Percentiles rank a stretch among this genome's conserved stretches.
phyloP scores from a whole-genome alignment of 2,329 filamentous ascomycete genomes.

The Pseudogymnoascus sp. region DNA sequence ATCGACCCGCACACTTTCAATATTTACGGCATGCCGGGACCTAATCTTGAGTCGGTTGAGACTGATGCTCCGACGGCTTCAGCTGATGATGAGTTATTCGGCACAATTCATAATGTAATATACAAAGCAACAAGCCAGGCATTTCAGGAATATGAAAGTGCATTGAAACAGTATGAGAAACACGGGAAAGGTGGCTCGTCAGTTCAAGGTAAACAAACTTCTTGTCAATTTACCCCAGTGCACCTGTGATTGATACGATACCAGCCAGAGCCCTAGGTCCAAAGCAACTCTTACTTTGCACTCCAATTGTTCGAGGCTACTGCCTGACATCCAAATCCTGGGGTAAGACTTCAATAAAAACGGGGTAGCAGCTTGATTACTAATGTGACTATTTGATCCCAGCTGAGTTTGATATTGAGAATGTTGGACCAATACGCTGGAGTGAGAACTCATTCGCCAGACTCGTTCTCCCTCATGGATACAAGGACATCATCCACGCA shows the following conservation, averaged over 20 bases:
- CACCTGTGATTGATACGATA: not conserved
- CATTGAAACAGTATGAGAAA: slow-evolving; percentile 9
- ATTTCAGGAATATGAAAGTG: slow-evolving; percentile 13
- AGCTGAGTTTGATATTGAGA: slow-evolving; percentile 37
- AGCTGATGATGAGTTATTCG: not conserved
- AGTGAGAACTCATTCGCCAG: slow-evolving; percentile 40
- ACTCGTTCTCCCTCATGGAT: slow-evolving; percentile 40
- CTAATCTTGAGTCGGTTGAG: slow-evolving; percentile 11
- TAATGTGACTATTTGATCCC: not conserved
- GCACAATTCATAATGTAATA: slow-evolving; percentile 12
- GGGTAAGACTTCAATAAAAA: slow-evolving; percentile 17
- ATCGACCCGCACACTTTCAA: slow-evolving; percentile 16
- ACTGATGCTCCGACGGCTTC: not conserved
- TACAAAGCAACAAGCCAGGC: slow-evolving; percentile 13
- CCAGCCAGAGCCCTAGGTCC: slow-evolving; percentile 9
- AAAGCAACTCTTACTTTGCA: slow-evolving; percentile 21
- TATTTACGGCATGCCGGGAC: slow-evolving; percentile 13
- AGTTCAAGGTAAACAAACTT: slow-evolving; percentile 1
- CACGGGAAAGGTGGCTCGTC: not conserved
- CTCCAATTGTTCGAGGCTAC: slow-evolving; percentile 25
- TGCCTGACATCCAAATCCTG: slow-evolving; percentile 28
- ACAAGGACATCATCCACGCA: slow-evolving; percentile 44
- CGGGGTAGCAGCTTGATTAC: not conserved
- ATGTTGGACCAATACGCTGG: slow-evolving; percentile 38
- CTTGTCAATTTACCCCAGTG: not conserved